A percentile compares a stretch with the other conserved stretches of the same genome.
These are phyloP conservation scores for Neurospora crassa DNA, from an alignment of 2,329 filamentous ascomycete genomes.

Conservation along the genomic window DNA sequence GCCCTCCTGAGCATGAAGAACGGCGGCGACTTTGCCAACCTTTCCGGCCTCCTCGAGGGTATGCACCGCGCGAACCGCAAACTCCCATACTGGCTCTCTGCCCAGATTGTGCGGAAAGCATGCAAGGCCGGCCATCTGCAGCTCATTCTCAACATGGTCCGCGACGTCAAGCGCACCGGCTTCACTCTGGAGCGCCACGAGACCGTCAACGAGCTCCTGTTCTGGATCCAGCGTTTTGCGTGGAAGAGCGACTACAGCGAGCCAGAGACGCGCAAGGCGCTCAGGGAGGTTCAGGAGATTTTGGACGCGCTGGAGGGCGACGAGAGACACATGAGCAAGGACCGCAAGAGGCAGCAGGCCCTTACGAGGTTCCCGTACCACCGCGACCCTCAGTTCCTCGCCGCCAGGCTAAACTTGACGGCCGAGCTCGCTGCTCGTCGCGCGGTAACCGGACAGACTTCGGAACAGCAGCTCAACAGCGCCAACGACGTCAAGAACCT, in stretches of 20 bases:
- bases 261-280: conserved; percentile 29
- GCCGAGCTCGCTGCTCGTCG: conserved; percentile 29
- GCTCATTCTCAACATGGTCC: conserved; percentile 40
- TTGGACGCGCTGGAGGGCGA: conserved; percentile 38
- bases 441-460: conserved; percentile 13
- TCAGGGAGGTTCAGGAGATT: conserved; percentile 36
- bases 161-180: conserved; percentile 35
- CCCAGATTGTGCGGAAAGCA: conserved; percentile 32
- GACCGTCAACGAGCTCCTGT: conserved; percentile 30
- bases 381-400: conserved; percentile 34
- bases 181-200: conserved; percentile 33
- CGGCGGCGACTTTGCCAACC: conserved; percentile 41
- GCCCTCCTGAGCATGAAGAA: conserved; percentile 38
- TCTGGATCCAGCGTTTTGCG: conserved; percentile 32
- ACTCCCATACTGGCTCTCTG: conserved; percentile 25
- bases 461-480: background rate
- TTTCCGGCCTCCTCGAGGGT: conserved; percentile 42
- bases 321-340: conserved; percentile 26
- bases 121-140: conserved; percentile 31
- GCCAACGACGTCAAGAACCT: conserved; percentile 22
- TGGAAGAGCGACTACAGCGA: conserved; percentile 20
- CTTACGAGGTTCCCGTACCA: conserved; percentile 22
- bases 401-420: conserved; percentile 33
- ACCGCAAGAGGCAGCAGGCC: conserved; percentile 7
- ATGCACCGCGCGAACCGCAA: conserved; percentile 30